phyloP scores from a whole-genome alignment of 148 eudicot species.

The Chenopodium quinoa region DNA sequence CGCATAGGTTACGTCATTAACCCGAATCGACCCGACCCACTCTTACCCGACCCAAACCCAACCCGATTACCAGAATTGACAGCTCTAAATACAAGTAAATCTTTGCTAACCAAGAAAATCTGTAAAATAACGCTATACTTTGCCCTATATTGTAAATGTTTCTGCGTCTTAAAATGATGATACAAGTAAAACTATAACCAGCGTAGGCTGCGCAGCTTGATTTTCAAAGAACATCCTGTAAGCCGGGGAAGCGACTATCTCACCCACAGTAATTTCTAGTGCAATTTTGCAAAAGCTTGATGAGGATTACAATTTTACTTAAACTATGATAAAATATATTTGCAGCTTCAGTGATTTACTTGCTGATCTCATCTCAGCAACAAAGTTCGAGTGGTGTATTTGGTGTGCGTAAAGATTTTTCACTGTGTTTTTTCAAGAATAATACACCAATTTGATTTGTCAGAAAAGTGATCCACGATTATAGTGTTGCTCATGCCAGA shows the following conservation, averaged over 20 bases:
- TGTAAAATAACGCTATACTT: background rate
- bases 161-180: background rate
- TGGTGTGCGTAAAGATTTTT: conserved; percentile 3
- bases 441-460: conserved; percentile 97
- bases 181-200: background rate
- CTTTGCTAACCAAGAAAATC: background rate
- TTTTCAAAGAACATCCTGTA: background rate
- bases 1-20: too few relatives aligned
- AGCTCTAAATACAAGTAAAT: too few relatives aligned
- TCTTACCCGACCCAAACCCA: too few relatives aligned
- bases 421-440: conserved; percentile 68
- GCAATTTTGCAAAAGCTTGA: background rate
- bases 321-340: background rate
- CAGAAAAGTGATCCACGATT: conserved; percentile 75
- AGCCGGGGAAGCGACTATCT: background rate
- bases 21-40: too few relatives aligned
- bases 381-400: background rate
- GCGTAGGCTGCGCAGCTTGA: background rate
- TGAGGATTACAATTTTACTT: too few relatives aligned
- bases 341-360: background rate
- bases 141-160: background rate
- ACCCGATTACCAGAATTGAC: too few relatives aligned
- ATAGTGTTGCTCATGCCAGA: conserved; percentile 60
- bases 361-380: background rate
- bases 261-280: background rate